phyloP scores from a whole-genome alignment of 192 early-diverging fungal genomes.

The Haplosporangium gracile region DNA sequence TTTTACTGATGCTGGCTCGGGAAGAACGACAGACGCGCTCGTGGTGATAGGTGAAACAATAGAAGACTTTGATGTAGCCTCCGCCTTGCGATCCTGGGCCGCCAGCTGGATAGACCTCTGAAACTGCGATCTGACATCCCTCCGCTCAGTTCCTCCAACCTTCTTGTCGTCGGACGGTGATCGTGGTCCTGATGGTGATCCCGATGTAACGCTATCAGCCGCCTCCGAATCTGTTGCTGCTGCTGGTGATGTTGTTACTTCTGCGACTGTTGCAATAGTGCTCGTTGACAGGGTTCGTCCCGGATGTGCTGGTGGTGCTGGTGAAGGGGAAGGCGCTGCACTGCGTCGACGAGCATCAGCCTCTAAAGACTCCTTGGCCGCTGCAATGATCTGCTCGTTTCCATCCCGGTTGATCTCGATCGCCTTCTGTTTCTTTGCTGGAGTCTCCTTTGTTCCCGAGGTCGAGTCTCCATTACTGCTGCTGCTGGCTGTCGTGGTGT shows the following conservation, averaged over 20 bases:
- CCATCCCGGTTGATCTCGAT: slow-evolving; percentile 5
- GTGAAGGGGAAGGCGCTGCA: slow-evolving; percentile 41
- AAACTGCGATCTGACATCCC: slow-evolving; percentile 43
- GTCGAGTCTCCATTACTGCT: neutral
- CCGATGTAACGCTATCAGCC: neutral
- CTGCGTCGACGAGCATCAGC: slow-evolving; percentile 38
- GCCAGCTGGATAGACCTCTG: slow-evolving; percentile 41
- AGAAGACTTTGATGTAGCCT: neutral
- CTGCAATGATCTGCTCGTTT: slow-evolving; percentile 14
- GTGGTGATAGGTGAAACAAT: neutral
- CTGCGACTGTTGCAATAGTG: neutral
- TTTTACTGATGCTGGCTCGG: neutral
- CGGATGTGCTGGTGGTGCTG: slow-evolving; percentile 21
- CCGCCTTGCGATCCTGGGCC: slow-evolving; percentile 30
- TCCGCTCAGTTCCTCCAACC: neutral
- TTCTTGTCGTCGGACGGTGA: slow-evolving; percentile 22
- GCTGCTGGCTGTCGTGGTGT: neutral
- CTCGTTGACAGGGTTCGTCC: neutral
- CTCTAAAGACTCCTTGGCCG: slow-evolving; percentile 33
- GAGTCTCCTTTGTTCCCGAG: neutral
- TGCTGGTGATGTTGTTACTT: neutral
- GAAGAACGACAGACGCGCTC: neutral
- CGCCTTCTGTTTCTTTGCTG: slow-evolving; percentile 19
- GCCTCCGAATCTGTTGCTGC: neutral
- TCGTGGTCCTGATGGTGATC: neutral